phyloP scores from a whole-genome alignment of 106 monocot genomes.

The Platanthera guangdongensis region DNA sequence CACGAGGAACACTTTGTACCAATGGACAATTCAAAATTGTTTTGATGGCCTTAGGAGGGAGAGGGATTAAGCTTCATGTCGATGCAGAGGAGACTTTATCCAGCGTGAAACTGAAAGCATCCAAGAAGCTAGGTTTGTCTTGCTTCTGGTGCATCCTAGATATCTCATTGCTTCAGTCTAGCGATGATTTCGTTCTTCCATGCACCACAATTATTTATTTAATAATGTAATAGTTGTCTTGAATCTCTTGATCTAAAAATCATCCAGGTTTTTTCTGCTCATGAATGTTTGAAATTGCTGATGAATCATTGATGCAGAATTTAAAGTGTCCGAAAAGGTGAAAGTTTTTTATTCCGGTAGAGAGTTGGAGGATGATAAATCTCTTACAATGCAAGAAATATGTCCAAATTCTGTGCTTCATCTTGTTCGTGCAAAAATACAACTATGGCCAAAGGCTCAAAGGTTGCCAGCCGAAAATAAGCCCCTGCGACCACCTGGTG shows the following conservation, averaged over 20 bases:
- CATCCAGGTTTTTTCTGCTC: not conserved
- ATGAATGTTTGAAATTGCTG: not conserved
- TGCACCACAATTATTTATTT: not conserved
- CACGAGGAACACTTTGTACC: conserved; percentile 29
- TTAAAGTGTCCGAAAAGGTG: conserved; percentile 55
- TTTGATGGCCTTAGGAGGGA: conserved; percentile 60
- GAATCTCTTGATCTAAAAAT: not conserved
- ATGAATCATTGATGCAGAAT: conserved; percentile 42
- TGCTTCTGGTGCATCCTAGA: conserved; percentile 3
- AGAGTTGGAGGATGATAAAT: conserved; percentile 70
- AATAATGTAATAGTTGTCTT: conserved; percentile 1
- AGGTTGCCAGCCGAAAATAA: conserved; percentile 84
- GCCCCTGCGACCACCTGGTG: conserved; percentile 77
- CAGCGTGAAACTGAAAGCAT: conserved; percentile 54
- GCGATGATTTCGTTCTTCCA: not conserved
- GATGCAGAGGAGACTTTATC: conserved; percentile 59
- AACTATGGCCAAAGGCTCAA: conserved; percentile 85
- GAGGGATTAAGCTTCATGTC: conserved; percentile 54
- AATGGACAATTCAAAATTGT: conserved; percentile 65
- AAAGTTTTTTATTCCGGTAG: conserved; percentile 66
- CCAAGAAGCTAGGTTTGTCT: conserved; percentile 80
- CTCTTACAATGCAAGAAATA: conserved; percentile 56
- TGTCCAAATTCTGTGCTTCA: conserved; percentile 82
- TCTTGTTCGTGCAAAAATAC: conserved; percentile 68
- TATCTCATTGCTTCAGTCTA: not conserved